Base-by-base conservation (phyloP, 1,284 basidiomycete genomes). In the Leccinum cinnamomeum region DNA sequence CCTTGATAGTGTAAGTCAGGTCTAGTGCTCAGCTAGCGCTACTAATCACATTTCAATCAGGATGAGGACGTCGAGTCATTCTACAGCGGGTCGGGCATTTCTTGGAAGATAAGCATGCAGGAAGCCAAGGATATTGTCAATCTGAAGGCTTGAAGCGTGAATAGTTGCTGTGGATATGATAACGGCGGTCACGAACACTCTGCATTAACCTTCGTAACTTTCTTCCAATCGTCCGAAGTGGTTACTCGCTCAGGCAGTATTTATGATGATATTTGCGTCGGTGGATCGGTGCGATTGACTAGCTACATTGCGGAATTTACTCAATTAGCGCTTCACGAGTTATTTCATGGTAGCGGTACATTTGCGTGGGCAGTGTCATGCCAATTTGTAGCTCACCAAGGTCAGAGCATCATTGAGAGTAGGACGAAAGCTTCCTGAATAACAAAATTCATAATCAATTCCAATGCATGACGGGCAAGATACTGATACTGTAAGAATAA, bases 21-120 rank as follows among this genome's bases (percentile, higher is more conserved):
- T 20, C 44, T 0, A n/a, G 28, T 53, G 68, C 39, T 25, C 51
- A 35, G 46, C 44, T 16, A 50, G 20, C 41, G 14, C 55, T 7
- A 62, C 37, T 61, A 25, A 64, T 61, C 57, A 68, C 14, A 65
- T 8, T 20, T 51, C 20, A 7, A 28, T 57, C 66, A 94, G 91
- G 94, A 95, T 68, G 94, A 96, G 75, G 91, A 95, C 68, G 87
- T 94, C 3, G 92, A 94, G 65, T 94, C 95, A 62, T 96, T 97
- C 72, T 96, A 94, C 76, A 92, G 91, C 66, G 88, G 91, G 61
- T 95, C 92, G 8, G 94, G 94, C n/a, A 93, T 96, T 64, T 84
- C 88, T 16, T 97, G 94, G 94, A 89, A 91, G 69, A 74, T 97
- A 60, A 89, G 82, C 64, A 82, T 87, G 68, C 84, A 88, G 61